Percentiles rank a stretch among this genome's conserved stretches.
Evolutionary conservation across 2,329 filamentous ascomycete species (phyloP).

Genomic region (Phyllosticta capitalensis): DNA sequence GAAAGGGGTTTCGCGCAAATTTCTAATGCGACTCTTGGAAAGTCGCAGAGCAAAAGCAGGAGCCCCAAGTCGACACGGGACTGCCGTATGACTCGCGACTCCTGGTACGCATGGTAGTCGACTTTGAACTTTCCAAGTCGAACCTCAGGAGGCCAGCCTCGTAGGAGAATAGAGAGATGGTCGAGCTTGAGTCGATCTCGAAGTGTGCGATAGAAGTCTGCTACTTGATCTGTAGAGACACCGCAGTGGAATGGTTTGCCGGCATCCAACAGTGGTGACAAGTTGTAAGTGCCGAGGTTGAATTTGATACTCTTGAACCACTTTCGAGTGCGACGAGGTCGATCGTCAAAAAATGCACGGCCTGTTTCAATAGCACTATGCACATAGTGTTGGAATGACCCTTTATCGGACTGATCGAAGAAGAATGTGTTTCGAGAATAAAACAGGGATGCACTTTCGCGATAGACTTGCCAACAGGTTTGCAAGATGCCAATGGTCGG

Average conservation of each 20-base stretch:
- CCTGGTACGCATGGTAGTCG: too few species aligned
- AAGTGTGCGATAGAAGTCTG: too few species aligned
- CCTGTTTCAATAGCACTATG: too few species aligned
- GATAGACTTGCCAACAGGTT: not conserved
- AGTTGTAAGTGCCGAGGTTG: not conserved
- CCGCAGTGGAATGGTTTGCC: too few species aligned
- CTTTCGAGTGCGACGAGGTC: not conserved
- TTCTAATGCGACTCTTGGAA: not conserved
- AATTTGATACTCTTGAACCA: not conserved
- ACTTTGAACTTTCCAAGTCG: not conserved
- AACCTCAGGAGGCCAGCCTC: not conserved
- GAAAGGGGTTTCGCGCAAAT: not conserved
- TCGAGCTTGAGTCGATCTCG: too few species aligned
- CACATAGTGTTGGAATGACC: too few species aligned
- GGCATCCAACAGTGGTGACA: too few species aligned
- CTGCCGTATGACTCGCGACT: accelerated
- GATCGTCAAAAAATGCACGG: not conserved
- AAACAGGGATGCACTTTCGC: not conserved
- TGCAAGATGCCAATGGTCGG: not conserved
- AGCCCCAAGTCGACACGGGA: not conserved
- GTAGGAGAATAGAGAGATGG: not conserved
- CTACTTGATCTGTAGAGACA: too few species aligned
- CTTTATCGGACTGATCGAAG: not conserved
- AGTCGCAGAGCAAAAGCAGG: not conserved
- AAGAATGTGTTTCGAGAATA: not conserved